phyloP scores from a whole-genome alignment of 495 filamentous ascomycete genomes.

The Penicillium antarcticum region DNA sequence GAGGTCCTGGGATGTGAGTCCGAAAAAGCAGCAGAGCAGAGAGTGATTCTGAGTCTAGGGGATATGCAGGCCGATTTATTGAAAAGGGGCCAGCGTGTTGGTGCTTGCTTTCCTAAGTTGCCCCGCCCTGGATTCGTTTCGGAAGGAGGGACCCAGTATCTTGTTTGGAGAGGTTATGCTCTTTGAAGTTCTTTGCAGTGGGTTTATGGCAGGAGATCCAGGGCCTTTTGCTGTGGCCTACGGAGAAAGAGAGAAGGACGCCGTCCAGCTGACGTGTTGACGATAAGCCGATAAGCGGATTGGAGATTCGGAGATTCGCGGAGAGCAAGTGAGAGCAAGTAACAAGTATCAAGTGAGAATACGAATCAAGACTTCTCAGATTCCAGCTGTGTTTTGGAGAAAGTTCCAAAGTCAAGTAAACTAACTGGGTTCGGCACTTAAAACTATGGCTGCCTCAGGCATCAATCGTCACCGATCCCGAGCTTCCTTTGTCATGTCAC shows the following conservation, averaged over 20 bases:
- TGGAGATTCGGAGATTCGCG: constrained; percentile 2
- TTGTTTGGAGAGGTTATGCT: background rate
- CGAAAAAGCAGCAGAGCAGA: constrained; percentile 2
- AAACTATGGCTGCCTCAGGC: background rate
- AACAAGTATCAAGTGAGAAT: too few relatives aligned
- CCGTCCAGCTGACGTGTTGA: constrained; percentile 5
- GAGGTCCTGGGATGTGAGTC: constrained; percentile 3
- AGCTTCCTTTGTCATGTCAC: background rate
- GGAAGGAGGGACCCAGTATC: background rate
- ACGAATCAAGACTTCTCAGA: background rate
- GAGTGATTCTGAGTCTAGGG: background rate
- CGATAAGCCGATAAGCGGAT: constrained; percentile 11
- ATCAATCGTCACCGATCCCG: background rate
- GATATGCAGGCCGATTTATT: constrained; percentile 3
- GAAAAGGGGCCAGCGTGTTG: background rate
- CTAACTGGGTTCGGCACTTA: background rate
- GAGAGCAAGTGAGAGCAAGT: background rate
- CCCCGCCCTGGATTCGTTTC: constrained; percentile 5
- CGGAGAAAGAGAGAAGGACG: background rate
- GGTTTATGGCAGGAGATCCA: background rate
- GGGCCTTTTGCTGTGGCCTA: too few relatives aligned
- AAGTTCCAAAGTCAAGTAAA: background rate
- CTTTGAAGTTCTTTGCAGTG: background rate
- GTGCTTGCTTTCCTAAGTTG: constrained; percentile 3
- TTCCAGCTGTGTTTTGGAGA: background rate